These are phyloP conservation scores for Puccinia triticina DNA, from an alignment of 1,284 basidiomycete genomes.

Conservation along the genomic window DNA sequence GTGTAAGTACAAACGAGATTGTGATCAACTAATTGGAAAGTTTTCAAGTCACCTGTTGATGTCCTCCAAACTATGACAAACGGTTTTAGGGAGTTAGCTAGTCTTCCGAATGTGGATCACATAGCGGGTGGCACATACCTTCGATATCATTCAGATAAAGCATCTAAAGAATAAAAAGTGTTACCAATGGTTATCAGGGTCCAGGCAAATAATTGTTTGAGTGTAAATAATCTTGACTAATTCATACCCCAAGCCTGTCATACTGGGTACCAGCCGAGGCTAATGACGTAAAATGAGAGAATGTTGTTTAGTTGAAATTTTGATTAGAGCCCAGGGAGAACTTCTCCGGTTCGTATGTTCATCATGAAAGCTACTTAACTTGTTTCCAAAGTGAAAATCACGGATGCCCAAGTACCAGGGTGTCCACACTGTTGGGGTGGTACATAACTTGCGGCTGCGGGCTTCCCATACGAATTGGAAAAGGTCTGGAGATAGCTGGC, in stretches of 20 bases:
- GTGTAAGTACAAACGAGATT: not conserved
- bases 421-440: constrained; percentile 40
- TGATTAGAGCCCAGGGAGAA: not conserved
- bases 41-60: constrained; percentile 24
- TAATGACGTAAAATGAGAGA: not conserved
- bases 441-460: constrained; percentile 9
- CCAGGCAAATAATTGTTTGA: not conserved
- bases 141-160: constrained; percentile 35
- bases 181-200: not conserved
- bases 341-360: not conserved
- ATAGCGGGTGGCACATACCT: not conserved
- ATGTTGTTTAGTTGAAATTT: not conserved
- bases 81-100: not conserved
- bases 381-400: constrained; percentile 37
- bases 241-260: constrained; percentile 34
- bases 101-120: not conserved
- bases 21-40: not conserved
- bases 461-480: constrained; percentile 27
- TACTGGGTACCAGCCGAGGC: constrained; percentile 41
- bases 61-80: constrained; percentile 39
- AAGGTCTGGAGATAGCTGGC: constrained; percentile 27
- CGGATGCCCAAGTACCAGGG: constrained; percentile 45
- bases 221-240: not conserved
- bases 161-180: constrained; percentile 1
- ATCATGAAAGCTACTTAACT: constrained; percentile 12